phyloP scores from a whole-genome alignment of 768 basidiomycete species.

The Lentinula edodes region DNA sequence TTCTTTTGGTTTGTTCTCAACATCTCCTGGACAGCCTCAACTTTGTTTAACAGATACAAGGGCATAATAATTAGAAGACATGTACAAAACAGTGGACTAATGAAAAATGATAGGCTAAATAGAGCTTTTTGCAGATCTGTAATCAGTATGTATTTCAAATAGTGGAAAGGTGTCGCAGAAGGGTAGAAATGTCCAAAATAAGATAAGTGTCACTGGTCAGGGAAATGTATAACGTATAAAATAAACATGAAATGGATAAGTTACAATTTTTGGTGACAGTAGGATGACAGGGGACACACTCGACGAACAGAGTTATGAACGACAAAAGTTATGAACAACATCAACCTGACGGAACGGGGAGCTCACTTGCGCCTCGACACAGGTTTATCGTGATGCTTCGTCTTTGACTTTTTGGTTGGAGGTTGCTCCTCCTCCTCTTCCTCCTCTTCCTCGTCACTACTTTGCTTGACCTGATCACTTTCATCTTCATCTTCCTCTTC shows the following conservation, averaged over 20 bases:
- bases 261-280: neutral
- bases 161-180: no score
- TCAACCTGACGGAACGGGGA: neutral
- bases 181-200: neutral
- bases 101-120: no score
- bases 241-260: neutral
- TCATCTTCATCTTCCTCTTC: slow-evolving; percentile 3
- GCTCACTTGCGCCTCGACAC: neutral
- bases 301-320: neutral
- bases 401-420: slow-evolving; percentile 2
- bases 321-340: neutral
- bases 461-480: neutral
- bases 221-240: neutral
- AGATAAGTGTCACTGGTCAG: neutral
- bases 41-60: no score
- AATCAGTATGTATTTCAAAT: no score
- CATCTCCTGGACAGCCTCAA: no score
- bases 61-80: no score
- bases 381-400: slow-evolving; percentile 1
- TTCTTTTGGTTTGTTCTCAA: no score
- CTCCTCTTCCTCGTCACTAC: neutral
- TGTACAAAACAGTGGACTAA: no score
- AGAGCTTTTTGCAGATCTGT: no score
- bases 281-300: no score
- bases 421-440: slow-evolving; percentile 3